These are phyloP conservation scores for Dianthus caryophyllus DNA, from an alignment of 148 eudicot species.

Conservation along the genomic window DNA sequence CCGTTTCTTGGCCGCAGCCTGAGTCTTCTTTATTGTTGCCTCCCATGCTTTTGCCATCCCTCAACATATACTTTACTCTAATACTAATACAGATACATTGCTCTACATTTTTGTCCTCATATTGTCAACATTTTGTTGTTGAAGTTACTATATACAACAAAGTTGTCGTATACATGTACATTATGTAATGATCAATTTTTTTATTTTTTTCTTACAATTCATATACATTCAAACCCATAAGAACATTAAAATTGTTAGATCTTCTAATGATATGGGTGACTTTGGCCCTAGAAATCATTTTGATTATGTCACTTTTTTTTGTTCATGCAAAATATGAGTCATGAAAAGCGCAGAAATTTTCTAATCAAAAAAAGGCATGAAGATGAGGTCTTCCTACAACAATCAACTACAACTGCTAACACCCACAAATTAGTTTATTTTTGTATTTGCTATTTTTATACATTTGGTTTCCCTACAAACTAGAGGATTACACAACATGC, in stretches of 20 bases:
- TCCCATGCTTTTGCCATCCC: constrained; percentile 93
- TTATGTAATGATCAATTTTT: too few species aligned
- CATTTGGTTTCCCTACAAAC: constrained; percentile 1
- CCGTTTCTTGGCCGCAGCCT: constrained; percentile 77
- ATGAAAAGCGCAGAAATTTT: constrained; percentile 24
- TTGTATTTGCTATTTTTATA: constrained; percentile 10
- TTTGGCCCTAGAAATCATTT: not conserved
- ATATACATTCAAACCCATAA: too few species aligned
- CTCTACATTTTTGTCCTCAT: too few species aligned
- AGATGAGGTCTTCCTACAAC: not conserved
- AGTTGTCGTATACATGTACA: too few species aligned
- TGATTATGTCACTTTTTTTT: not conserved
- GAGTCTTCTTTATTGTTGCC: constrained; percentile 85
- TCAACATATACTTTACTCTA: not conserved
- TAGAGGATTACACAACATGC: not conserved
- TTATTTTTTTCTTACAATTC: too few species aligned
- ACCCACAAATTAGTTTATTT: too few species aligned
- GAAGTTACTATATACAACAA: too few species aligned
- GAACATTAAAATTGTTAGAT: not conserved
- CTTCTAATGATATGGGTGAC: not conserved
- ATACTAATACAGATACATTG: not conserved
- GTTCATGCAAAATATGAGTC: constrained; percentile 20
- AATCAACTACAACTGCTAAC: too few species aligned
- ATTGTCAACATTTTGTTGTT: too few species aligned
- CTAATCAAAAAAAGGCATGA: constrained; percentile 21